Evolutionary conservation across 2,329 filamentous ascomycete genomes (phyloP).

Genomic region (Pseudogymnoascus pannorum): DNA sequence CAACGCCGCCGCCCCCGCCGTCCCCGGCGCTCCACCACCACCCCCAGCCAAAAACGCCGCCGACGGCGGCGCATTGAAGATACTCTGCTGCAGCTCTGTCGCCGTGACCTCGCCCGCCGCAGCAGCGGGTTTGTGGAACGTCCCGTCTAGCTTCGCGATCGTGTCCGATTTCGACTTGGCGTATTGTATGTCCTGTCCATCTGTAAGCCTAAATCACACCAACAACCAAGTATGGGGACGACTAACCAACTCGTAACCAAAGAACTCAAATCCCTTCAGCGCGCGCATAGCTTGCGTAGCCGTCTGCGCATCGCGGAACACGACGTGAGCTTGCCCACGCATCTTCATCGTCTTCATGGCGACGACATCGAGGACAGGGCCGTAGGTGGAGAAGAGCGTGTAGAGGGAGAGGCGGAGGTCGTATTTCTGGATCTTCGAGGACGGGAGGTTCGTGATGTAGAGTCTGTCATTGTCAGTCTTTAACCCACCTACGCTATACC

Average conservation of each 20-base stretch:
- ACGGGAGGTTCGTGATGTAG: conserved; percentile 79
- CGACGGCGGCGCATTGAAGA: conserved; percentile 64
- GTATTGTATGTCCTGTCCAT: conserved; percentile 73
- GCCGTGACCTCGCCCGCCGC: conserved; percentile 51
- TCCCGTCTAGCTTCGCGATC: conserved; percentile 85
- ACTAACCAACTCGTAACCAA: conserved; percentile 77
- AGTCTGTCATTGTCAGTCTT: conserved; percentile 46
- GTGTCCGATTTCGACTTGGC: conserved; percentile 84
- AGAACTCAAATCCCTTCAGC: conserved; percentile 77
- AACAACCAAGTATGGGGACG: not conserved
- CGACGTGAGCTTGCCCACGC: conserved; percentile 91
- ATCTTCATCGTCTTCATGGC: conserved; percentile 84
- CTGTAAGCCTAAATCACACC: not conserved
- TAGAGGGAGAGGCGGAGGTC: conserved; percentile 85
- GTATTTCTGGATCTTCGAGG: conserved; percentile 81
- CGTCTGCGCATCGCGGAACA: conserved; percentile 83
- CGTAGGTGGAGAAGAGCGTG: conserved; percentile 89
- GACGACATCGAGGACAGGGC: conserved; percentile 84
- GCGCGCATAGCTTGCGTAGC: conserved; percentile 90
- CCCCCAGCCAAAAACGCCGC: conserved; percentile 35
- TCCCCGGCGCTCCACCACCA: conserved; percentile 35
- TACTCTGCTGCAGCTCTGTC: conserved; percentile 70
- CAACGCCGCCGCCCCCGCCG: not conserved
- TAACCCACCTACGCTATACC: conserved; percentile 4
- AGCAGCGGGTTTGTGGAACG: conserved; percentile 63